Base-by-base conservation (phyloP, 768 basidiomycete genomes). In the Termitomyces eurrhizus region DNA sequence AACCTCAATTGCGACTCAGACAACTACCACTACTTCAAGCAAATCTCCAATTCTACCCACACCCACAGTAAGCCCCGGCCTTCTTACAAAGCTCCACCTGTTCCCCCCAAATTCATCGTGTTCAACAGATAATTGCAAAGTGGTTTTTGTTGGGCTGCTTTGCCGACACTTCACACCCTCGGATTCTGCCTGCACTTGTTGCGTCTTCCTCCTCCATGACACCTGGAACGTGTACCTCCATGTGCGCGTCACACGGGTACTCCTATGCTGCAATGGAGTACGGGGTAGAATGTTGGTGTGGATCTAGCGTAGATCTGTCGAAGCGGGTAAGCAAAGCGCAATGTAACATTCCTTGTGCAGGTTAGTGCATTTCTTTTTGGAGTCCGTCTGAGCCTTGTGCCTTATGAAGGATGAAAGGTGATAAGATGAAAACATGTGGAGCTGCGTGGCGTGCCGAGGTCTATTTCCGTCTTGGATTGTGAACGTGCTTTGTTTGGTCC, bases 251-350 rank as follows among this genome's bases (percentile, higher is more conserved):
- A 18, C 66, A 57, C 26, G 72, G 74, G 1, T 73, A 66, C 53
- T 68, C 63, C 13, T 69, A 75, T 57, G 77, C 77, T 36, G 77
- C 69, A 13, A 70, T 72, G 8, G 72, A 77, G 52, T 68, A 73
- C 55, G 74, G 74, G 4, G 57, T 53, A 8, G 70, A 78, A 58
- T 77, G 76, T 58, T 73, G 69, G 58, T 78, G 77, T 59, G 75
- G 74, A 26, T 67, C 68, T 5, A 61, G 69, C 52, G 35, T 74
- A 6, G 33, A 32, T 63, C 55, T 64, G 68, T 60, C 46, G 68
- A 68, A 7, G 60, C 60, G 11, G 69, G 75, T 44, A 59, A 63
- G 44, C 24, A 58, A 7, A 61, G 57, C 53, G 1, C 64, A 73
- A 51, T 78, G 77, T 48, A 69, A 64, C 60, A 67, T 69, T 52